Conservation (phyloP, 2,329 filamentous ascomycete species). For the Cercospora zeae-maydis region DNA sequence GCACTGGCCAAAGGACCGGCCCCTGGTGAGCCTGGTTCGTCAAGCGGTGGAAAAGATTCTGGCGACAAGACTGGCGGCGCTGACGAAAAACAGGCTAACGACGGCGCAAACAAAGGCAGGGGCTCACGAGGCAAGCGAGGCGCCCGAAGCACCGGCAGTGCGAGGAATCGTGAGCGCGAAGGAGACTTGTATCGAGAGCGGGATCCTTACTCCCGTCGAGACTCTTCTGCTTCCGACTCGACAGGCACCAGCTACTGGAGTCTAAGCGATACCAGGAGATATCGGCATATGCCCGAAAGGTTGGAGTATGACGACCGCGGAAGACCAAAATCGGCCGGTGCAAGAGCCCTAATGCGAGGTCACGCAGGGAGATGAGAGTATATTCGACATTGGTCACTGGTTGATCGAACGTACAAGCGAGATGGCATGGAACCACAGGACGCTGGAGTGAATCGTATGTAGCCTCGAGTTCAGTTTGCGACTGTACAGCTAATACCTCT, state of each 20-base stretch:
- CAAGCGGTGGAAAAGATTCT: slow-evolving; percentile 1
- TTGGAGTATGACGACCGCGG: slow-evolving; percentile 8
- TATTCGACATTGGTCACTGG: background rate
- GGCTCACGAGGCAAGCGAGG: slow-evolving; percentile 4
- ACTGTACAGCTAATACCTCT: background rate
- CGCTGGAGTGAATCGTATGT: background rate
- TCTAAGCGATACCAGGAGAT: slow-evolving; percentile 1
- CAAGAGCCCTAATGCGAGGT: background rate
- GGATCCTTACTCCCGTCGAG: slow-evolving; percentile 5
- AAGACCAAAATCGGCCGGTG: background rate
- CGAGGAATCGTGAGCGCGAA: background rate
- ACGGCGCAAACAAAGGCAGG: slow-evolving; percentile 1
- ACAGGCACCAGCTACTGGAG: slow-evolving; percentile 2
- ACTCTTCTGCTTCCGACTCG: slow-evolving; percentile 3
- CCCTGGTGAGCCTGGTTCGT: slow-evolving; percentile 9
- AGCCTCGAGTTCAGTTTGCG: background rate
- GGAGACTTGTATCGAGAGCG: background rate
- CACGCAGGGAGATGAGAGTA: background rate
- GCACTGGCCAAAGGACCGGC: slow-evolving; percentile 13
- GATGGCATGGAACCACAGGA: background rate
- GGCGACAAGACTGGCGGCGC: slow-evolving; percentile 6
- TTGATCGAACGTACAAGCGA: background rate
- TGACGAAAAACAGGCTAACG: slow-evolving; percentile 10
- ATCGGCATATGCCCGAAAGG: slow-evolving; percentile 9
- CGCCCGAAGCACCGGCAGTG: background rate